A percentile compares a stretch with the other conserved stretches of the same genome.
phyloP scores from a whole-genome alignment of 2,329 filamentous ascomycete species.

The Aaosphaeria arxii region DNA sequence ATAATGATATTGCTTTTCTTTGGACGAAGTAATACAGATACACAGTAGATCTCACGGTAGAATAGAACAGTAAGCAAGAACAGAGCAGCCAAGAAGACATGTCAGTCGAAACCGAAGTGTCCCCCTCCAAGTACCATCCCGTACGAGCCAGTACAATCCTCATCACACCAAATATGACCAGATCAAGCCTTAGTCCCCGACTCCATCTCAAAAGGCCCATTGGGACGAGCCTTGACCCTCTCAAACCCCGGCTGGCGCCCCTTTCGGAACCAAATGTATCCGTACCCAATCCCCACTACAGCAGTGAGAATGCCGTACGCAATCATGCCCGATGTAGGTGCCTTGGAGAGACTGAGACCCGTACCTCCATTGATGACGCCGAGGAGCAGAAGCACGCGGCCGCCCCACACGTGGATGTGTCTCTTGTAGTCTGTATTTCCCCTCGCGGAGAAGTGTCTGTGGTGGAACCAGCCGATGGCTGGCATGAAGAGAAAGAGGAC shows the following conservation, averaged over 20 bases:
- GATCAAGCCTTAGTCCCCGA: no score
- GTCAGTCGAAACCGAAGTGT: no score
- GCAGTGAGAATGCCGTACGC: not conserved
- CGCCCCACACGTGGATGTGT: slow-evolving; percentile 51
- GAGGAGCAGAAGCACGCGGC: slow-evolving; percentile 45
- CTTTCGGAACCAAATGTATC: not conserved
- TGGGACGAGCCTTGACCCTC: not conserved
- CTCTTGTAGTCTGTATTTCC: slow-evolving; percentile 41
- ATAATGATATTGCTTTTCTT: no score
- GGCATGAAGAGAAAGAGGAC: slow-evolving; percentile 51
- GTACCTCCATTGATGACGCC: slow-evolving; percentile 53
- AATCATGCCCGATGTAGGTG: not conserved
- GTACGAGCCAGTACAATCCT: no score
- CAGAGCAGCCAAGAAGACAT: no score
- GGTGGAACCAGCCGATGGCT: slow-evolving; percentile 47
- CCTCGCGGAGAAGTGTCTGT: slow-evolving; percentile 44
- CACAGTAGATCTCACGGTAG: no score
- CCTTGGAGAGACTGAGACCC: slow-evolving; percentile 41
- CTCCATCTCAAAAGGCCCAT: no score
- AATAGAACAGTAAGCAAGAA: no score
- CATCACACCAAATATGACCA: no score
- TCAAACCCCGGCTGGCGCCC: not conserved
- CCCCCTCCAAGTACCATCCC: no score
- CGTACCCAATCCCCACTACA: not conserved
- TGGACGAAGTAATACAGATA: no score